Evolutionary conservation across 805 yeast species (phyloP), one percentile per base, ranked within the genome.

Genomic region (Lipomyces mesembrius): DNA sequence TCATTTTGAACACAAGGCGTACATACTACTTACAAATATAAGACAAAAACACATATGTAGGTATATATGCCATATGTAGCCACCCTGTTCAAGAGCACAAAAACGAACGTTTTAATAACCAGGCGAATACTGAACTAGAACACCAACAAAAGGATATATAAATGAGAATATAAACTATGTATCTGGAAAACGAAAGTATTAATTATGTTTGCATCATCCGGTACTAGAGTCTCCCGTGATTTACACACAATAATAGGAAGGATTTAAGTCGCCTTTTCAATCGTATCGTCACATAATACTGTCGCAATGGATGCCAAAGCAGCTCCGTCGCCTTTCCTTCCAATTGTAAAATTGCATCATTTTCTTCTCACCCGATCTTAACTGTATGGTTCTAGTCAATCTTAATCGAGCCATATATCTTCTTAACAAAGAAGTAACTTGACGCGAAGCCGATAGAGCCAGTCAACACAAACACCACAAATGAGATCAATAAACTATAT

Each of bases 361-460:
- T 17, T 43, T 11, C 20, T 7, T n/a, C 49, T 43, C 49, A n/a
- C 49, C 3, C 2, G 6, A 17, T n/a, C 17, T 37, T 12, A 37
- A 17, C 20, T n/a, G 49, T 43, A 22, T 20, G 4, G 27, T 8
- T 22, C 55, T 77, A 89, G 72, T 95, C 98, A 58, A 93, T 89
- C 79, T 93, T 94, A 74, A 95, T 90, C 66, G 92, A 88, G 14
- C 89, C 83, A 77, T 92, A 95, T 67, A 95, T 92, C 73, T 81
- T 87, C 77, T 91, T 84, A 60, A 92, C 88, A 76, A 95, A 90
- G 75, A 86, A 78, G 79, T 91, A 83, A 72, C 88, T 84, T 70
- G 92, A 84, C 57, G 91, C 68, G 80, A 91, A 91, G 1, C 98
- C 98, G 73, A 92, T 84, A 2, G 97, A 79, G 53, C 98, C 98